Conservation (phyloP, 2,329 filamentous ascomycete species). For the Aspergillus felis region DNA sequence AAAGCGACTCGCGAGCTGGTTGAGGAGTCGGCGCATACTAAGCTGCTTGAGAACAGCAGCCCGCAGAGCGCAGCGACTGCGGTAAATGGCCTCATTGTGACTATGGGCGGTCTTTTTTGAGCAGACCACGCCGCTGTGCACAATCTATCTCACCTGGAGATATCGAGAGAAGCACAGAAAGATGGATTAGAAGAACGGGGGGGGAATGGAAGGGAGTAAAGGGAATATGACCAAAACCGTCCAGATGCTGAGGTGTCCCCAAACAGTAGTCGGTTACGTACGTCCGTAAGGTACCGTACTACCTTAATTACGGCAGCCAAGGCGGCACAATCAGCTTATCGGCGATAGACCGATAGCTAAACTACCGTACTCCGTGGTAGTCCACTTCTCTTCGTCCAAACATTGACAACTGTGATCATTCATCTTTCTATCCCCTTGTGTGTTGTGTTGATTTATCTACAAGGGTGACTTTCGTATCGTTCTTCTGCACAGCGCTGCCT, state of each 20-base stretch:
- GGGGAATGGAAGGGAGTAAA: background rate
- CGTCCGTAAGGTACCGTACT: background rate
- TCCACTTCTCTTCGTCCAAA: background rate
- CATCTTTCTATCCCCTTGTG: background rate
- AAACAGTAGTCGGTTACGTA: background rate
- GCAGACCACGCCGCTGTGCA: constrained; percentile 24
- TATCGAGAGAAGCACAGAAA: background rate
- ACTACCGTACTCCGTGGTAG: background rate
- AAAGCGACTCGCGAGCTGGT: constrained; percentile 33
- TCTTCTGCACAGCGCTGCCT: background rate
- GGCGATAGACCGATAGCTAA: background rate
- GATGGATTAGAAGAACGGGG: background rate
- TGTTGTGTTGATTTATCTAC: background rate
- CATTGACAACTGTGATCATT: background rate
- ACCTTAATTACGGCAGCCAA: background rate
- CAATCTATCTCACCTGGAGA: constrained; percentile 14
- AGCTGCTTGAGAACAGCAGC: constrained; percentile 30
- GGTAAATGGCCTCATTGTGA: constrained; percentile 40
- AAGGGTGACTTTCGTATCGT: background rate
- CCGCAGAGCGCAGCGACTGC: constrained; percentile 33
- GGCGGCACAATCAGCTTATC: constrained; percentile 6
- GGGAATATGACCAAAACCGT: background rate
- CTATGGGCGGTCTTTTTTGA: constrained; percentile 21
- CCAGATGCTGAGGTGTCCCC: background rate
- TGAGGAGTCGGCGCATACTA: constrained; percentile 31